These are phyloP conservation scores for Gelatoporia subvermispora DNA, from an alignment of 768 basidiomycete genomes.

Conservation along the genomic window DNA sequence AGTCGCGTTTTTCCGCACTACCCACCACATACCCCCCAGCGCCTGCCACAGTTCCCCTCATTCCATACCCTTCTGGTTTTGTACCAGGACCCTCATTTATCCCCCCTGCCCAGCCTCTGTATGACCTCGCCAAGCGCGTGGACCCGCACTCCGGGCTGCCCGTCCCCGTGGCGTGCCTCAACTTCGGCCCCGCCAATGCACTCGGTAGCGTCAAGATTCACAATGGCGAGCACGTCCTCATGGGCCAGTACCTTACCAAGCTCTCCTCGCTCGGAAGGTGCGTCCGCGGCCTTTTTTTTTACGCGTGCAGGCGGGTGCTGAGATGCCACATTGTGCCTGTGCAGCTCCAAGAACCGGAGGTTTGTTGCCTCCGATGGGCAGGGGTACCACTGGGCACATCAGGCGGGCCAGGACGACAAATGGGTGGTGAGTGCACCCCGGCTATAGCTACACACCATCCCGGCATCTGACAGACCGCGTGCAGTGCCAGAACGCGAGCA, in stretches of 20 bases:
- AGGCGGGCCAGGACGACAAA: constrained; percentile 44
- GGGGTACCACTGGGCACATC: constrained; percentile 57
- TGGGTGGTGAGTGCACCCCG: constrained; percentile 49
- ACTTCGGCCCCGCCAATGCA: constrained; percentile 41
- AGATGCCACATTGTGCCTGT: not conserved
- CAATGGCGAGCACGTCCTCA: constrained; percentile 32
- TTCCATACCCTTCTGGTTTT: constrained; percentile 10
- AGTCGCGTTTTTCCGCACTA: constrained; percentile 45
- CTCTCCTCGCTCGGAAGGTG: constrained; percentile 38
- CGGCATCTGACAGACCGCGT: not conserved
- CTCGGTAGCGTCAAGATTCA: constrained; percentile 50
- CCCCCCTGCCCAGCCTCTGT: constrained; percentile 28
- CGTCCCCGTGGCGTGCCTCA: constrained; percentile 42
- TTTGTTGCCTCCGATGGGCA: constrained; percentile 58
- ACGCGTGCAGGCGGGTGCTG: not conserved
- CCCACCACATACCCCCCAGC: constrained; percentile 21
- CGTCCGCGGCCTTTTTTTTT: constrained; percentile 4
- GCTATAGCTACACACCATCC: not conserved
- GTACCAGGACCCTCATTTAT: constrained; percentile 3
- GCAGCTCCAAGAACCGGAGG: constrained; percentile 41
- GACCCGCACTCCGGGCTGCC: constrained; percentile 16
- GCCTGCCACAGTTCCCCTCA: constrained; percentile 12
- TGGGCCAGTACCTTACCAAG: constrained; percentile 51
- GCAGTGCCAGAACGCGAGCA: constrained; percentile 52
- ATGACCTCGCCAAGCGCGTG: constrained; percentile 33